Percentiles rank a stretch among this genome's conserved stretches.
Conservation (phyloP, 352 stramenopile species). For the Globisporangium middletonii region DNA sequence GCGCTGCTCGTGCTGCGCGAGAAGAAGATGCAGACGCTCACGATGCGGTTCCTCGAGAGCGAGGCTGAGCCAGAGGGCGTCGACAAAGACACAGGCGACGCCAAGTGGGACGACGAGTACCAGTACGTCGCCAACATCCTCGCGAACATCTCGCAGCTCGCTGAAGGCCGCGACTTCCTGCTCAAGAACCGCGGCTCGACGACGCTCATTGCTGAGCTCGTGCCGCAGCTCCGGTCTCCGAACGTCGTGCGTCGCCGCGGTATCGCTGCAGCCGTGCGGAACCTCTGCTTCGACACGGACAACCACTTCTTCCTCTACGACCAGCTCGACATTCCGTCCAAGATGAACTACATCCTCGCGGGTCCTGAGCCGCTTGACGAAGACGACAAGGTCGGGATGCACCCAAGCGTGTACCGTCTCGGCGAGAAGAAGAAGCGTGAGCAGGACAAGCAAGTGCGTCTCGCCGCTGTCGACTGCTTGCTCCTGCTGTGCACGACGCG, state of each 20-base stretch:
- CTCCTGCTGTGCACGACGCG: conserved; percentile 74
- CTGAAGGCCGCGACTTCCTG: conserved; percentile 72
- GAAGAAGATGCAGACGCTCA: conserved; percentile 77
- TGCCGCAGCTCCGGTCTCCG: conserved; percentile 74
- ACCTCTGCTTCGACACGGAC: conserved; percentile 86
- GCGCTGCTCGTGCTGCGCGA: conserved; percentile 54
- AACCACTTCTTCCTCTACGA: conserved; percentile 88
- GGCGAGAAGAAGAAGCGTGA: conserved; percentile 83
- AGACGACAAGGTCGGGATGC: conserved; percentile 79
- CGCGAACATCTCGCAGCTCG: conserved; percentile 80
- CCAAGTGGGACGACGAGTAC: conserved; percentile 86
- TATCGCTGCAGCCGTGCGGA: conserved; percentile 60
- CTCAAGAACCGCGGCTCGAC: conserved; percentile 65
- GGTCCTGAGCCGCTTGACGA: conserved; percentile 70
- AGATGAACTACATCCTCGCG: conserved; percentile 68
- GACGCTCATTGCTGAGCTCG: conserved; percentile 53
- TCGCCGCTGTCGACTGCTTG: conserved; percentile 66
- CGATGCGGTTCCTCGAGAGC: conserved; percentile 59
- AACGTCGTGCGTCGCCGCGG: conserved; percentile 79
- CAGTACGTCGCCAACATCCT: conserved; percentile 85
- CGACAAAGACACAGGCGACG: conserved; percentile 57
- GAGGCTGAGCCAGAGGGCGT: conserved; percentile 75
- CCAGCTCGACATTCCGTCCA: conserved; percentile 73
- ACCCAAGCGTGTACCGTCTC: conserved; percentile 66
- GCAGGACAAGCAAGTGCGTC: conserved; percentile 61